Percentiles rank a stretch among this genome's conserved stretches.
phyloP scores from a whole-genome alignment of 192 early-diverging fungal genomes.

The Dispira simplex region DNA sequence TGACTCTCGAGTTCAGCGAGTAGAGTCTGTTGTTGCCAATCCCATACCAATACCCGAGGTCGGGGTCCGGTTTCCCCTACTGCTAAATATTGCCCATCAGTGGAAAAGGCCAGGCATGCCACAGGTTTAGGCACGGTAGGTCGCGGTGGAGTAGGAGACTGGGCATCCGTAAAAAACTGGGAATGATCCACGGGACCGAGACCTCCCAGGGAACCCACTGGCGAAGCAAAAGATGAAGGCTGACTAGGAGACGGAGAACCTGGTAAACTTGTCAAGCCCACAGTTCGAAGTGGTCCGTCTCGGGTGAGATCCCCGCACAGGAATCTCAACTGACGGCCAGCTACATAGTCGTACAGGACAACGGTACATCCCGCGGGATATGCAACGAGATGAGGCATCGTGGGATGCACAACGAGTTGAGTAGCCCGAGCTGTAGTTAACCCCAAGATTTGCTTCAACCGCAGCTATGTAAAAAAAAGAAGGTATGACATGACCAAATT shows the following conservation, averaged over 20 bases:
- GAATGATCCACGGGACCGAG: background rate
- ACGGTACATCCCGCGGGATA: slow-evolving; percentile 62
- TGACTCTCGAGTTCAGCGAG: slow-evolving; percentile 51
- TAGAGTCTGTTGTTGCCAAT: slow-evolving; percentile 32
- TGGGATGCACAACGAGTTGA: slow-evolving; percentile 32
- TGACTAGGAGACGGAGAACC: background rate
- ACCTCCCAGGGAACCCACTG: background rate
- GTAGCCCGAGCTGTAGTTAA: slow-evolving; percentile 35
- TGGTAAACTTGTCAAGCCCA: background rate
- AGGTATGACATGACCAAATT: background rate
- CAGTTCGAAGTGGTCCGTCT: background rate
- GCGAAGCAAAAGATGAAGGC: no score
- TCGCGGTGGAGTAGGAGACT: background rate
- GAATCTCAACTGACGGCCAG: slow-evolving; percentile 45
- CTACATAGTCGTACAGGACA: slow-evolving; percentile 56
- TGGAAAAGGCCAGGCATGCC: background rate
- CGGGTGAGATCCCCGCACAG: slow-evolving; percentile 17
- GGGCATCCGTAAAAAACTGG: background rate
- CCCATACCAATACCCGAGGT: slow-evolving; percentile 59
- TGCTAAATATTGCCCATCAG: background rate
- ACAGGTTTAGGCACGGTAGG: background rate
- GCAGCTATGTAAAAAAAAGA: slow-evolving; percentile 22
- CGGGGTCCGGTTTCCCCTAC: slow-evolving; percentile 51
- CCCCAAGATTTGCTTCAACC: slow-evolving; percentile 50
- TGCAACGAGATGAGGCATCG: slow-evolving; percentile 35